Conservation (phyloP, 192 early-diverging fungal species). For the Linnemannia zychae region DNA sequence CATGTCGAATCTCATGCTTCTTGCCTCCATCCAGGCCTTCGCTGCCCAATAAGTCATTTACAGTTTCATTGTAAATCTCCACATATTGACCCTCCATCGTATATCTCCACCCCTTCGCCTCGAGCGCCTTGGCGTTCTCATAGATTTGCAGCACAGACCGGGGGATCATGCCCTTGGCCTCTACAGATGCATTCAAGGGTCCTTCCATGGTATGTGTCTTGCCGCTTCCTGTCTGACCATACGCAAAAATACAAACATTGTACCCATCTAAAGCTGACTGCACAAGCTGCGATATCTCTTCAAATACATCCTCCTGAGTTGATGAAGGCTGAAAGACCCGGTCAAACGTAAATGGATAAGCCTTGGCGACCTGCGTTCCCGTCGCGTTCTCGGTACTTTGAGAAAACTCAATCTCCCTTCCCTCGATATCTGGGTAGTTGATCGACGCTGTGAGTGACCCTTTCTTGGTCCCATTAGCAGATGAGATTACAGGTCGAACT, state of each 20-base stretch:
- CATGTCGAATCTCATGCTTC: slow-evolving; percentile 92
- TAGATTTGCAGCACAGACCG: slow-evolving; percentile 94
- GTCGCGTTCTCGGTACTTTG: slow-evolving; percentile 60
- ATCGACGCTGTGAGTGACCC: slow-evolving; percentile 31
- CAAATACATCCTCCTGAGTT: slow-evolving; percentile 86
- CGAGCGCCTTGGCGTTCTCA: slow-evolving; percentile 74
- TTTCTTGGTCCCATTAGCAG: slow-evolving; percentile 3
- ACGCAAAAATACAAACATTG: slow-evolving; percentile 98
- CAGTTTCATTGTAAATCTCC: slow-evolving; percentile 96
- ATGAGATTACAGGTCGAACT: slow-evolving; percentile 80
- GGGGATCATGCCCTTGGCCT: slow-evolving; percentile 92
- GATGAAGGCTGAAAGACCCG: slow-evolving; percentile 80
- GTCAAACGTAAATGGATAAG: slow-evolving; percentile 89
- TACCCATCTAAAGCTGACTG: slow-evolving; percentile 97
- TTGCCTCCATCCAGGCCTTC: slow-evolving; percentile 55
- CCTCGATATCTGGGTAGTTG: slow-evolving; percentile 39
- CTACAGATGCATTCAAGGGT: slow-evolving; percentile 53
- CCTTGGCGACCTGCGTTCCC: slow-evolving; percentile 59
- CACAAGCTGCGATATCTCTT: slow-evolving; percentile 96
- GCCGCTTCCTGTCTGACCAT: slow-evolving; percentile 96
- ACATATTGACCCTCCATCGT: slow-evolving; percentile 89
- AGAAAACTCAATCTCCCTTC: slow-evolving; percentile 76
- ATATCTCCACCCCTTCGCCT: slow-evolving; percentile 91
- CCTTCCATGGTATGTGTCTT: slow-evolving; percentile 92
- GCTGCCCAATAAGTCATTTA: slow-evolving; percentile 83